Evolutionary conservation across 257 asterid genomes (phyloP).

Genomic region (Euphrasia confusa): DNA sequence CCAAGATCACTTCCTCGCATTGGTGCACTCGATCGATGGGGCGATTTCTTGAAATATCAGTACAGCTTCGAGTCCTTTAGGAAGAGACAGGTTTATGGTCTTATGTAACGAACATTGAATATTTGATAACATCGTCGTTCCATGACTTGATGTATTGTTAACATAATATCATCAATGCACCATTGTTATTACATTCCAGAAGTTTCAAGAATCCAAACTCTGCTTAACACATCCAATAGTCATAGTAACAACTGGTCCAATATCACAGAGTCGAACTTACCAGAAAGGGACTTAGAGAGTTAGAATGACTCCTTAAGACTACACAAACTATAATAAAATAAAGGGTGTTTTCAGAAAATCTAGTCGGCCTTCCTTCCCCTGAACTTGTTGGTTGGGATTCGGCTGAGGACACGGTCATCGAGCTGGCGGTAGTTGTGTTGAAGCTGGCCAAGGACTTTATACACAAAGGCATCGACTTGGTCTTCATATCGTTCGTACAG

Average conservation of each 20-base stretch:
- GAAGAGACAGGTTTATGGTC: constrained; percentile 23
- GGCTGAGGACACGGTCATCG: constrained; percentile 53
- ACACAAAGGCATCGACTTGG: constrained; percentile 57
- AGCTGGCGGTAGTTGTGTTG: constrained; percentile 57
- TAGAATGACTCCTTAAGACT: not conserved
- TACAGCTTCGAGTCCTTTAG: constrained; percentile 16
- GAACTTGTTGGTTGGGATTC: constrained; percentile 43
- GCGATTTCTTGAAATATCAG: constrained; percentile 36
- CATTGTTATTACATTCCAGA: not conserved
- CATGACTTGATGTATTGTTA: constrained; percentile 37
- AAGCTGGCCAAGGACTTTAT: constrained; percentile 42
- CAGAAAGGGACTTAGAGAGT: not conserved
- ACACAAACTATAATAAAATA: not conserved
- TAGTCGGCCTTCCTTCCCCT: constrained; percentile 52
- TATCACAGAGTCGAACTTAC: not conserved
- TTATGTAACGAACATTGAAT: constrained; percentile 29
- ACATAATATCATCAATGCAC: constrained; percentile 12
- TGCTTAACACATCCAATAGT: not conserved
- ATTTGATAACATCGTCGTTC: constrained; percentile 23
- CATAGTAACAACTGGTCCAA: not conserved
- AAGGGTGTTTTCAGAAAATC: not conserved
- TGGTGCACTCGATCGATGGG: constrained; percentile 5
- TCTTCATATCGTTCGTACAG: constrained; percentile 78
- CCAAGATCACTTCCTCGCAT: constrained; percentile 46
- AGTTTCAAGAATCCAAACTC: not conserved